Evolutionary conservation across 495 filamentous ascomycete genomes (phyloP).

Genomic region (Neurospora cerealis): DNA sequence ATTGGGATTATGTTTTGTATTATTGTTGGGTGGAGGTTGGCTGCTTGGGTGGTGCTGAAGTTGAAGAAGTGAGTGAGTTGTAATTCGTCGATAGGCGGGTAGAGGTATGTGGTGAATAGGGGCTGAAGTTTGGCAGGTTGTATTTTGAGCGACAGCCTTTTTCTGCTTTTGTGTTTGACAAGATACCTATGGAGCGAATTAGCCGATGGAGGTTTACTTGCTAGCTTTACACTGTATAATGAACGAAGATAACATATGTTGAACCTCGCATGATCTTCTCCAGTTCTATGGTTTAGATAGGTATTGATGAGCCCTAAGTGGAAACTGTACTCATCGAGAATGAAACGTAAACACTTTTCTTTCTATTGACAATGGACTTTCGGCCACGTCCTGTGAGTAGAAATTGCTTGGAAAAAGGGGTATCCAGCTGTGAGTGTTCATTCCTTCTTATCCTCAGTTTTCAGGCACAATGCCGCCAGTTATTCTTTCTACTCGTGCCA

Average conservation of each 20-base stretch:
- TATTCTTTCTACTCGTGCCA: too few relatives aligned
- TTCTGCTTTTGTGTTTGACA: neutral
- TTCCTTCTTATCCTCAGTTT: neutral
- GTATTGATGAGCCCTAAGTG: neutral
- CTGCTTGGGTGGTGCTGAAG: conserved; percentile 36
- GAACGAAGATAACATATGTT: neutral
- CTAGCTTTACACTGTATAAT: neutral
- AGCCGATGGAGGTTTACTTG: neutral
- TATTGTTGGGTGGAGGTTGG: conserved; percentile 57
- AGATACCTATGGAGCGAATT: neutral
- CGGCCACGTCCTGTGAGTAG: neutral
- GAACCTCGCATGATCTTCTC: neutral
- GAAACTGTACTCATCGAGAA: neutral
- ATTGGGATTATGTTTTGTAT: conserved; percentile 68
- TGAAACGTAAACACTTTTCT: neutral
- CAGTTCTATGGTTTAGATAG: neutral
- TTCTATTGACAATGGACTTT: neutral
- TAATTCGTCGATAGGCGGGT: neutral
- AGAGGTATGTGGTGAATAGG: too few relatives aligned
- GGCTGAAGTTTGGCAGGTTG: neutral
- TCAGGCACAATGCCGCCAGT: neutral
- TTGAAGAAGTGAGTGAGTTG: conserved; percentile 15
- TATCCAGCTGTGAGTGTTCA: neutral
- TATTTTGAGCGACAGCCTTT: neutral
- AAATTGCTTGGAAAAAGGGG: neutral